Percentiles rank a stretch among this genome's conserved stretches.
These are phyloP conservation scores for Boletus subparvulus DNA, from an alignment of 768 basidiomycete species.

Conservation along the genomic window DNA sequence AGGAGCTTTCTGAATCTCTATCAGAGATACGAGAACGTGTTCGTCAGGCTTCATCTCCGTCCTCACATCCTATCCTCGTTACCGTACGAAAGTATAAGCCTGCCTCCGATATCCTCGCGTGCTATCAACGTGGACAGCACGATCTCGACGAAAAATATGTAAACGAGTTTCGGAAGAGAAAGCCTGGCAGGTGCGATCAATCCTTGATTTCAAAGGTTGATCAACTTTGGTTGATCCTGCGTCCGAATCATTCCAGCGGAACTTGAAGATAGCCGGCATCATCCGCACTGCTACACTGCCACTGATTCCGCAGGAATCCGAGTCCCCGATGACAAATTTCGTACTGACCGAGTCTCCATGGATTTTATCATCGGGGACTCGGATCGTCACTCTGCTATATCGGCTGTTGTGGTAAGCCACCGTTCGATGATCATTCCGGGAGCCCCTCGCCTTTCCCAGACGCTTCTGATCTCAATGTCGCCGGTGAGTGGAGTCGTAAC, in stretches of 20 bases:
- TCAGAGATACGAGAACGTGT: slow-evolving; percentile 53
- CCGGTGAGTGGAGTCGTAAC: too few relatives aligned
- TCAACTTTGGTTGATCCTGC: not conserved
- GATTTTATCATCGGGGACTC: not conserved
- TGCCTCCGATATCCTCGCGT: slow-evolving; percentile 78
- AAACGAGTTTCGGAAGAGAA: slow-evolving; percentile 89
- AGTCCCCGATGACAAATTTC: too few relatives aligned
- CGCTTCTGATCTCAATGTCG: not conserved
- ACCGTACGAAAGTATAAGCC: slow-evolving; percentile 96
- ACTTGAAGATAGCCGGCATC: too few relatives aligned
- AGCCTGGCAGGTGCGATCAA: slow-evolving; percentile 58
- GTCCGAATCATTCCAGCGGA: too few relatives aligned
- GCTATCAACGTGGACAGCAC: slow-evolving; percentile 76
- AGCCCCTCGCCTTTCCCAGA: not conserved
- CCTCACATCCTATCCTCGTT: slow-evolving; percentile 50
- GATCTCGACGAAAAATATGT: slow-evolving; percentile 99
- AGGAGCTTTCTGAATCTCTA: slow-evolving; percentile 56
- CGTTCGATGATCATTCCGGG: not conserved
- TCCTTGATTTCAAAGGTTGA: not conserved
- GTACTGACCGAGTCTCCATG: not conserved
- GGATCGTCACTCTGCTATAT: not conserved
- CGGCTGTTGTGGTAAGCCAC: not conserved
- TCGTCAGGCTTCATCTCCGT: slow-evolving; percentile 30
- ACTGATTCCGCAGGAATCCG: too few relatives aligned
- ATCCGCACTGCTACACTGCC: too few relatives aligned